Evolutionary conservation across 768 basidiomycete species (phyloP), one percentile per base, ranked within the genome.

Genomic region (Sporobolomyces pararoseus): DNA sequence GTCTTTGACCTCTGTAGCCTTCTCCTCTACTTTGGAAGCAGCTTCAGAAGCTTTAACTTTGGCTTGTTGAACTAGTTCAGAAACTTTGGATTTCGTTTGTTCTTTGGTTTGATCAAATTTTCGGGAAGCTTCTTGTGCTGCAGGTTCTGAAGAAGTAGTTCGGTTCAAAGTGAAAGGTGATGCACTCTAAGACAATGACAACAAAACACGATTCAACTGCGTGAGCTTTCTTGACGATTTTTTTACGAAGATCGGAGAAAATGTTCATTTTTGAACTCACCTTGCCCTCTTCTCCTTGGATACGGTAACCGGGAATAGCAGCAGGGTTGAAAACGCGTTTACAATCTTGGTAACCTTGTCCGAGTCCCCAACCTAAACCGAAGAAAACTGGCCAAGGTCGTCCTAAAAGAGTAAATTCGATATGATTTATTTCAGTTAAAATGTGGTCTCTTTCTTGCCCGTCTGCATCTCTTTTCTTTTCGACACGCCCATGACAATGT

Each of bases 311-410:
- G 25, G 91, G 87, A 79, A 92, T 85, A 76, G 91, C 85, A 55
- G 91, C 88, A 25, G 90, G 89, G 81, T 92, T 92, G 86, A 94
- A 95, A 21, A 89, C 88, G 58, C 91, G 86, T 81, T 95, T 90
- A 81, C 91, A 93, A 84, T 94, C 91, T 35, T 89, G 87, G 78
- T 91, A 93, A 34, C 91, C 90, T 61, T 86, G 86, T 50, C 91
- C 91, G 47, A 87, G 84, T 39, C 91, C 91, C 78, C 93, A 92
- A 42, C 91, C 91, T 47, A 71, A 47, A 13, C 69, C 83, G 65
- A 94, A 84, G 35, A 89, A 86, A 74, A 95, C 87, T 52, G 91
- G 91, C 90, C 91, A 95, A 78, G 89, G 88, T 67, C 92, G 89
- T 83, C 91, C 91, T 93, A 78, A 27, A 29, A 51, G 92, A 78